phyloP scores from a whole-genome alignment of 1,139 yeast species.

The Sugiyamaella paludigena region DNA sequence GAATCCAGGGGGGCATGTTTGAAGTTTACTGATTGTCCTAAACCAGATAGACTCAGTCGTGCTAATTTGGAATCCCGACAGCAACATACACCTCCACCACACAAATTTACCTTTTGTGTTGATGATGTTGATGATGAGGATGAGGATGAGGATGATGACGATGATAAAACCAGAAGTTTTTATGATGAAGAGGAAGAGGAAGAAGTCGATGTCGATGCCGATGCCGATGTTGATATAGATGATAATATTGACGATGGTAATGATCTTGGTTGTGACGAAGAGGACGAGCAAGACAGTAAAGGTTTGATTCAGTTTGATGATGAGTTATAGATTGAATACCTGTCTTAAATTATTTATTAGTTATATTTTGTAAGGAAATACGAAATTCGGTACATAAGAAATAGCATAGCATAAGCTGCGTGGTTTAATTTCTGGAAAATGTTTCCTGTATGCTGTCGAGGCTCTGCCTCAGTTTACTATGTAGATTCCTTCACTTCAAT shows the following conservation, averaged over 20 bases:
- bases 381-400: no score
- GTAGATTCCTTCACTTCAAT: neutral
- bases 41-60: conserved; percentile 11
- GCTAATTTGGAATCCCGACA: conserved; percentile 5
- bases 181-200: conserved; percentile 10
- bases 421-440: no score
- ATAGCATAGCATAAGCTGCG: neutral
- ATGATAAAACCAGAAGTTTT: neutral
- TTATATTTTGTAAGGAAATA: no score
- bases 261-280: neutral
- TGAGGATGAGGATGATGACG: conserved; percentile 13
- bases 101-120: conserved; percentile 1
- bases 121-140: conserved; percentile 11
- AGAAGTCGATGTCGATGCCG: conserved; percentile 6
- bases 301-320: conserved; percentile 4
- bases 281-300: neutral
- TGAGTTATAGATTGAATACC: neutral
- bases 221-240: no score
- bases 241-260: neutral
- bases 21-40: conserved; percentile 16
- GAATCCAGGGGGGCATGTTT: conserved; percentile 3
- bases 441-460: no score
- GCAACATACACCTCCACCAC: conserved; percentile 15
- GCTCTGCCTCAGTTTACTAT: no score
- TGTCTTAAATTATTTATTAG: neutral